A percentile compares a stretch with the other conserved stretches of the same genome.
phyloP scores from a whole-genome alignment of 192 early-diverging fungal genomes.

The Jimgerdemannia lactiflua region DNA sequence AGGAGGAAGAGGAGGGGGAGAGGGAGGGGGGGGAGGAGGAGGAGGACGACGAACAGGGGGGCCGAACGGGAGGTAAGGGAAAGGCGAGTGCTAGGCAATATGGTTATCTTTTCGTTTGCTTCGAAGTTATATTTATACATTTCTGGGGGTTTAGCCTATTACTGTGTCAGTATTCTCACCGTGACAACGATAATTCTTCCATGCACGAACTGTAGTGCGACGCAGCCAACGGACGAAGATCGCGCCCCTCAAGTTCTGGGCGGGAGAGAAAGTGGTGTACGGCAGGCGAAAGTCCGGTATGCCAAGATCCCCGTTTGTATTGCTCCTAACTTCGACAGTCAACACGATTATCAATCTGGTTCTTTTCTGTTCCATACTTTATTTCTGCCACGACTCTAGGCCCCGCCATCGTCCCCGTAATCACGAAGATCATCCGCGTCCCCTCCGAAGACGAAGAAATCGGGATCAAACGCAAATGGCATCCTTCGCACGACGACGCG shows the following conservation, averaged over 20 bases:
- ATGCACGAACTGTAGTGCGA: not conserved
- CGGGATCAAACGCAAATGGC: not conserved
- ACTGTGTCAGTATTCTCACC: no score
- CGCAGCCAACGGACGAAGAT: not conserved
- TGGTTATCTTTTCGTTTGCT: no score
- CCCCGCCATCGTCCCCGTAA: not conserved
- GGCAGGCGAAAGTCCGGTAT: not conserved
- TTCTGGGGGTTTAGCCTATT: no score
- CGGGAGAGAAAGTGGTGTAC: not conserved
- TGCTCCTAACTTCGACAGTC: not conserved
- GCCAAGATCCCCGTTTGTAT: not conserved
- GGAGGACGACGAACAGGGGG: not conserved
- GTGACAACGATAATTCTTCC: not conserved
- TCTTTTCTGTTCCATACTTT: not conserved
- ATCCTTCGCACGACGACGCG: not conserved
- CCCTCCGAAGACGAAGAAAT: not conserved
- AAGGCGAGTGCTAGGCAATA: not conserved
- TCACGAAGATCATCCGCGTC: not conserved
- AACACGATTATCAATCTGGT: no score
- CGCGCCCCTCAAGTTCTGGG: not conserved
- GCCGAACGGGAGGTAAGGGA: not conserved
- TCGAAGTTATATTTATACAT: no score
- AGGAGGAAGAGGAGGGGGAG: no score
- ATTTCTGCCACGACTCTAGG: not conserved
- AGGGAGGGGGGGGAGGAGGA: not conserved